Base-by-base conservation (phyloP, 2,329 filamentous ascomycete genomes). In the Paramyrothecium sp. region DNA sequence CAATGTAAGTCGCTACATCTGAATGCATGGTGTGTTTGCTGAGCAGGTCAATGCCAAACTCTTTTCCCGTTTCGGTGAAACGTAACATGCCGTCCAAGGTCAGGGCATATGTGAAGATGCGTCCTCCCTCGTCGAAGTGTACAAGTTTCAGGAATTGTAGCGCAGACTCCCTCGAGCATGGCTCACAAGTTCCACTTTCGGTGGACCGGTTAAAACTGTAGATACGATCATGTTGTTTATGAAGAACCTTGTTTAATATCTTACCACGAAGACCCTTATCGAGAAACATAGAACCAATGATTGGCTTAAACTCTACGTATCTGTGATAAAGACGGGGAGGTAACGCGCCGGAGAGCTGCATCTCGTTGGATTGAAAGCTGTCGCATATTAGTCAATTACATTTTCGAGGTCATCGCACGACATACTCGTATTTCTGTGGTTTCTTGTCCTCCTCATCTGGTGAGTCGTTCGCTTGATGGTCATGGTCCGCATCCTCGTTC, bases 11-110 rank as follows among this genome's bases (percentile, higher is more conserved):
- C 38, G 88, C 90, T 2, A 97, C 93, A 71, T 97, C 89, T 62
- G 91, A 94, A 76, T 98, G 94, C 92, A 98, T 97, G 46, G 92
- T 96, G 73, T 98, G 94, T 72, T 98, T 98, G 72, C 89, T 92
- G 66, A 98, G 76, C 72, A 97, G 80, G 74, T 97, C 94, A 66
- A 98, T 92, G 54, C 93, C 92, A 58, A 97, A 97, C 67, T 97
- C 93, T 66, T 95, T 95, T 30, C 94, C 94, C 0, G 94, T 98
- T 73, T 97, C 94, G 1, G 94, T 97, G 74, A 97, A 97, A 50
- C 92, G 89, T 69, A 96, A 84, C 54, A 94, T 81, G 5, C 89
- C 90, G 68, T 98, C 94, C 7, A 97, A 81, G 0, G 92, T 96
- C 21, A 98, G 78, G 23, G 97, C 89, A 65, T 97, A 98, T 21